These are phyloP conservation scores for Telfairia occidentalis DNA, from an alignment of 331 rosid genomes.

Conservation along the genomic window DNA sequence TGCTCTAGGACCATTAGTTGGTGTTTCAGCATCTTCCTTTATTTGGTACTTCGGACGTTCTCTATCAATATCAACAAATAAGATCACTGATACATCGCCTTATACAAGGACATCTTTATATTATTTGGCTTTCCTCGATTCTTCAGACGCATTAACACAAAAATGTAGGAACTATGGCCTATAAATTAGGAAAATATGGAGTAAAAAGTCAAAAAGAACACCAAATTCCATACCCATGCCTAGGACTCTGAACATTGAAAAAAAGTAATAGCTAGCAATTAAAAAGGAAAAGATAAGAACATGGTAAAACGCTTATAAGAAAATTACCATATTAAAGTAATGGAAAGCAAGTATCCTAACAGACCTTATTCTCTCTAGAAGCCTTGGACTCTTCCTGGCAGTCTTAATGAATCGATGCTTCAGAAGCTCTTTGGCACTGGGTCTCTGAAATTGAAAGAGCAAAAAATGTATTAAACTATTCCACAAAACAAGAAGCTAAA, in stretches of 20 bases:
- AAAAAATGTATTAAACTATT: conserved; percentile 12
- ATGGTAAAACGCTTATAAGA: not conserved
- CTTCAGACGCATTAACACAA: not conserved
- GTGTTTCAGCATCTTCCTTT: conserved; percentile 49
- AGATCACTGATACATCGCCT: conserved; percentile 5
- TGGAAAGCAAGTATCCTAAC: conserved; percentile 16
- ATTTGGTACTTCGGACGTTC: conserved; percentile 82
- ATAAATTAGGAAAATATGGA: not conserved
- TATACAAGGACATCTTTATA: not conserved
- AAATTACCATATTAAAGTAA: conserved; percentile 16
- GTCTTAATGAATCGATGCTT: conserved; percentile 82
- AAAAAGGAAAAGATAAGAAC: not conserved
- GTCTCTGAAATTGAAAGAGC: conserved; percentile 51
- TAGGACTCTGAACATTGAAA: not conserved
- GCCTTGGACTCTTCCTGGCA: conserved; percentile 80
- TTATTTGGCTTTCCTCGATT: not conserved
- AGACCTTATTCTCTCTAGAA: conserved; percentile 90
- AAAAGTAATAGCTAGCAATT: not conserved
- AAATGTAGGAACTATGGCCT: not conserved
- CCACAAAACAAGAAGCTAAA: conserved; percentile 7
- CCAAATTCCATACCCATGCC: not conserved
- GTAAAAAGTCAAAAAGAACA: not conserved
- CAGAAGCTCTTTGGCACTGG: conserved; percentile 92
- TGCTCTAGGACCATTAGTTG: conserved; percentile 47
- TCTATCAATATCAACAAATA: conserved; percentile 32